Evolutionary conservation across 768 basidiomycete genomes (phyloP), one percentile per base, ranked within the genome.

Genomic region (Rhodotorula paludigena): DNA sequence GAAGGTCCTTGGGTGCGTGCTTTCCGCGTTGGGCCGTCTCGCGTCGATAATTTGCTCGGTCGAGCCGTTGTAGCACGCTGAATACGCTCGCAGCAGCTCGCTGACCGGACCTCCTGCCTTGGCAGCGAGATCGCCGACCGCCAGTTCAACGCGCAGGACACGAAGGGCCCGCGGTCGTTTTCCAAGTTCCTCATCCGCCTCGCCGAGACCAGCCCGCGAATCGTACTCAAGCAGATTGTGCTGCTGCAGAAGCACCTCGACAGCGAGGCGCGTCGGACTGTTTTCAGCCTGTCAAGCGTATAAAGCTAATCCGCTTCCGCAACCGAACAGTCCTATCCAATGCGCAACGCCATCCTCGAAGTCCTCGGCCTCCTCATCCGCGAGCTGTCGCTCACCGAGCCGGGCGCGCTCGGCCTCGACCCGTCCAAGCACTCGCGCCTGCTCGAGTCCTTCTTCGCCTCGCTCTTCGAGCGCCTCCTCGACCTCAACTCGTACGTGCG

Each of bases 291-390:
- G 12, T 42, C 12, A 45, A 12, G 3, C 30, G 18, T 14, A 23
- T 10, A 15, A 30, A 7, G 18, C 45, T 59, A n/a, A 36, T 49
- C 30, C 7, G 16, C 33, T 21, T 9, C n/a, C 5, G 21, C 21
- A 1, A 21, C 12, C 14, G 10, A n/a, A n/a, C 73, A 96, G 92
- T 87, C 92, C 0, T 96, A 98, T 76, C 90, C 92, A 0, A 92
- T 99, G 86, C 90, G 96, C 48, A 88, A 92, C 81, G 90, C 92
- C 2, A 82, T 99, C 63, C 85, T 99, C 57, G 94, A 98, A 77
- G 84, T 93, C 64, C 85, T 98, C 47, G 91, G 90, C 10, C 81
- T 82, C 65, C 84, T 98, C 68, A 91, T 98, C 76, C 82, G 83
- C 51, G 90, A 97, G 71, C 84, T 97, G 20, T 85, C 88, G 0